Percentiles rank a stretch among this genome's conserved stretches.
These are phyloP conservation scores for Cubamyces lactineus DNA, from an alignment of 768 basidiomycete genomes.

Conservation along the genomic window DNA sequence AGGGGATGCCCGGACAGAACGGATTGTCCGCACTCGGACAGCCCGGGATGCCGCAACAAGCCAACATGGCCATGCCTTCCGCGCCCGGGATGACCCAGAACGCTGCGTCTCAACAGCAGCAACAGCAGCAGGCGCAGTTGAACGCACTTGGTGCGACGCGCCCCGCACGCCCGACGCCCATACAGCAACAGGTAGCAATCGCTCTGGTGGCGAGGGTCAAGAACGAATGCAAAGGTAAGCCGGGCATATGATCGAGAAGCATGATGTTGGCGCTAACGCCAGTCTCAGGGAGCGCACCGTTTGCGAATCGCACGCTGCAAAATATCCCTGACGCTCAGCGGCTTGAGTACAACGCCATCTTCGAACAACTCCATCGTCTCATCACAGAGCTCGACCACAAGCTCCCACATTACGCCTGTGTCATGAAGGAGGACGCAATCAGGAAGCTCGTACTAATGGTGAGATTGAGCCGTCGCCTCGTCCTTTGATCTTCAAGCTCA, in stretches of 20 bases:
- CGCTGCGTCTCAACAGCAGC: not conserved
- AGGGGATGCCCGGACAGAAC: slow-evolving; percentile 8
- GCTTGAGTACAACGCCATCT: slow-evolving; percentile 50
- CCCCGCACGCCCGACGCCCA: slow-evolving; percentile 3
- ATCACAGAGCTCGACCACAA: slow-evolving; percentile 53
- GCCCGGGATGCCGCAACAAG: slow-evolving; percentile 5
- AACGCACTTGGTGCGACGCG: not conserved
- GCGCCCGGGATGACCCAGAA: slow-evolving; percentile 3
- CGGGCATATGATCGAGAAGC: no score
- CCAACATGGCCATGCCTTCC: slow-evolving; percentile 1
- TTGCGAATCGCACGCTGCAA: slow-evolving; percentile 36
- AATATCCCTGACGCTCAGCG: slow-evolving; percentile 58
- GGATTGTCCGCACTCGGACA: slow-evolving; percentile 5
- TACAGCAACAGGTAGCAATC: slow-evolving; percentile 13
- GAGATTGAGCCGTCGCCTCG: slow-evolving; percentile 29
- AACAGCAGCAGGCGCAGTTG: slow-evolving; percentile 17
- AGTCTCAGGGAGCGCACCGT: not conserved
- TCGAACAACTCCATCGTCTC: slow-evolving; percentile 53
- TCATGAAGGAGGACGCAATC: slow-evolving; percentile 52
- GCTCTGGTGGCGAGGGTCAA: slow-evolving; percentile 9
- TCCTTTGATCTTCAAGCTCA: not conserved
- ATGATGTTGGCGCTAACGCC: not conserved
- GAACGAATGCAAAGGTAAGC: slow-evolving; percentile 17
- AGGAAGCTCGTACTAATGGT: slow-evolving; percentile 60
- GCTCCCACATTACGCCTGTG: slow-evolving; percentile 50